phyloP scores from a whole-genome alignment of 2,329 filamentous ascomycete species.

The Clarireedia monteithiana region DNA sequence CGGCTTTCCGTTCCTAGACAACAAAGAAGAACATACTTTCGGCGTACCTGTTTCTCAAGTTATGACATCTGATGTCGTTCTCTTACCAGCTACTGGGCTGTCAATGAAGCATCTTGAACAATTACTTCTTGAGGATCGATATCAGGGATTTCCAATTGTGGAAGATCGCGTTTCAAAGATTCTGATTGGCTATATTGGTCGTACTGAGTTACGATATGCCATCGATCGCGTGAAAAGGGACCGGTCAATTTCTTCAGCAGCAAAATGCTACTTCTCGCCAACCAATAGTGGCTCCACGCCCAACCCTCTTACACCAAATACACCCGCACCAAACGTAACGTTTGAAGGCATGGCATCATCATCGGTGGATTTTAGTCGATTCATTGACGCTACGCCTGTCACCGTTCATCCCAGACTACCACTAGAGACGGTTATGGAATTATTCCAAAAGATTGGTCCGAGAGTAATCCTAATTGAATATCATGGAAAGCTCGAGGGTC shows the following conservation, averaged over 20 bases:
- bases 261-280: slow-evolving; percentile 62
- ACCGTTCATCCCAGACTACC: slow-evolving; percentile 86
- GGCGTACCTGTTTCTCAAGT: slow-evolving; percentile 86
- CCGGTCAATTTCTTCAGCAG: slow-evolving; percentile 53
- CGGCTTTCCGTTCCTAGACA: slow-evolving; percentile 93
- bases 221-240: slow-evolving; percentile 71
- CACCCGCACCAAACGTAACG: slow-evolving; percentile 30
- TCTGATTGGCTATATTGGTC: slow-evolving; percentile 84
- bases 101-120: slow-evolving; percentile 69
- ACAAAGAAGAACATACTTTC: slow-evolving; percentile 95
- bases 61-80: slow-evolving; percentile 72
- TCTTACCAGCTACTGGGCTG: slow-evolving; percentile 67
- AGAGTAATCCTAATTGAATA: slow-evolving; percentile 90
- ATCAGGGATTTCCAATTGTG: slow-evolving; percentile 89
- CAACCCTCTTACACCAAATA: slow-evolving; percentile 18
- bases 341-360: slow-evolving; percentile 54
- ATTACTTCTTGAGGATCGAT: slow-evolving; percentile 69
- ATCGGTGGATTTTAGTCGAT: slow-evolving; percentile 73
- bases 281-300: slow-evolving; percentile 38
- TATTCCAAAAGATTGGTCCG: slow-evolving; percentile 96
- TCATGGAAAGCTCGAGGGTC: slow-evolving; percentile 70
- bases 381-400: slow-evolving; percentile 82
- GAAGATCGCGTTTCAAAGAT: slow-evolving; percentile 63
- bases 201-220: slow-evolving; percentile 85
- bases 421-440: slow-evolving; percentile 94